Evolutionary conservation across 108 stramenopile species (phyloP).

Genomic region (Cafeteria roenbergensis): DNA sequence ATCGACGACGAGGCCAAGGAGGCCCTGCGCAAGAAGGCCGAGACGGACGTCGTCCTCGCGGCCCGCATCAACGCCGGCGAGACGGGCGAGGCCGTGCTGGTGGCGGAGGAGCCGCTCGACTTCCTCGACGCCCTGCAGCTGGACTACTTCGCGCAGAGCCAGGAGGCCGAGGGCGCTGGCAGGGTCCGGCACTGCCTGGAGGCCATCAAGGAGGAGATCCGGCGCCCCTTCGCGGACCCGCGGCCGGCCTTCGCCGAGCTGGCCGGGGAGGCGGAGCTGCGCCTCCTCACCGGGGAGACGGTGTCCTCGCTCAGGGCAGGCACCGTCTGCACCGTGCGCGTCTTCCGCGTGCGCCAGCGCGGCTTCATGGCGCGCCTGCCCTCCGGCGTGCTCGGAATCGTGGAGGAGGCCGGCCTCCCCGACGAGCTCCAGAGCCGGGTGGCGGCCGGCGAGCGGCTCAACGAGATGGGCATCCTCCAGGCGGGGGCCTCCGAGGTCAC

Average conservation of each 20-base stretch:
- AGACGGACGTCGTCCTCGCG: not conserved
- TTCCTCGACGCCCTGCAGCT: not conserved
- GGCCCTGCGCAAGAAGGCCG: not conserved
- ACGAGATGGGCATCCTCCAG: not conserved
- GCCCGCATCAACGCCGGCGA: not conserved
- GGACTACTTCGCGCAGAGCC: not conserved
- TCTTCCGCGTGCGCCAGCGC: constrained; percentile 59
- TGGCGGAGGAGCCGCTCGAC: not conserved
- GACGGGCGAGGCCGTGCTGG: not conserved
- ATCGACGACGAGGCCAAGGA: not conserved
- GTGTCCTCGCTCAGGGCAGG: constrained; percentile 66
- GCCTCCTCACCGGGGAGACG: constrained; percentile 65
- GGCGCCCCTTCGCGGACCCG: constrained; percentile 64
- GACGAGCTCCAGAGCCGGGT: not conserved
- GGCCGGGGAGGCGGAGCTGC: constrained; percentile 57
- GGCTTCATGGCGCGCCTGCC: constrained; percentile 56
- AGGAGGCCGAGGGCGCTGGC: not conserved
- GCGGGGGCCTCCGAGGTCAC: not conserved
- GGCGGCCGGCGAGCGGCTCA: not conserved
- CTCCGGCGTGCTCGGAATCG: constrained; percentile 66
- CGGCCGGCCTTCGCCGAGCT: constrained; percentile 64
- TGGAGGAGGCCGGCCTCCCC: constrained; percentile 69
- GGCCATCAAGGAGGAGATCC: constrained; percentile 78
- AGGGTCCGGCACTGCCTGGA: constrained; percentile 25
- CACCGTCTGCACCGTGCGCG: constrained; percentile 66